Percentiles rank a stretch among this genome's conserved stretches.
These are phyloP conservation scores for Paraconiothyrium brasiliense DNA, from an alignment of 2,329 filamentous ascomycete genomes.

Conservation along the genomic window DNA sequence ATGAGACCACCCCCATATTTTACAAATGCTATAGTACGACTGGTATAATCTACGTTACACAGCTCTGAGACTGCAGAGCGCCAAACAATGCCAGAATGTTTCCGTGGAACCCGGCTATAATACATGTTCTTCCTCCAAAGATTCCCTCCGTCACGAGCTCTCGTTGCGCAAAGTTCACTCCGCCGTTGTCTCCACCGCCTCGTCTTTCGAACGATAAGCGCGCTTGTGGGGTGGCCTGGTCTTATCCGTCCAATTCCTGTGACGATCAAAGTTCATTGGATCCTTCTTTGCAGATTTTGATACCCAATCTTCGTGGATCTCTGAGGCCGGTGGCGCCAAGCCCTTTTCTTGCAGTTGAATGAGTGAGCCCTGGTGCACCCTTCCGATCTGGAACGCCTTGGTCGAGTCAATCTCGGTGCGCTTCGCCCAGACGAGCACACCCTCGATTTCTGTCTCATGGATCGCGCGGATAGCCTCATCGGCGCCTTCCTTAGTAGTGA, in stretches of 20 bases:
- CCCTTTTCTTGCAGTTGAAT: constrained; percentile 28
- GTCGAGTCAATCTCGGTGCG: constrained; percentile 7
- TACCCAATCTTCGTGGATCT: constrained; percentile 27
- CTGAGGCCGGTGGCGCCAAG: constrained; percentile 19
- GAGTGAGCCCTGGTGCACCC: constrained; percentile 22
- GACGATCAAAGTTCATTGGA: constrained; percentile 8
- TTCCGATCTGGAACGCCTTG: constrained; percentile 29
- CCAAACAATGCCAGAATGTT: neutral
- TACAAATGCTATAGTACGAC: neutral
- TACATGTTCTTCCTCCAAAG: neutral
- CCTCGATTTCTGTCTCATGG: constrained; percentile 27
- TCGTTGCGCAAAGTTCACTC: neutral
- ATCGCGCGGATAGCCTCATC: constrained; percentile 27
- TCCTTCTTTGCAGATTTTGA: constrained; percentile 11
- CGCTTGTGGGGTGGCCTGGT: neutral
- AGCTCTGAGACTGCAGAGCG: neutral
- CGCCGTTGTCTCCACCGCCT: neutral
- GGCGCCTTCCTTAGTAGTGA: constrained; percentile 34
- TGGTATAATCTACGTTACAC: neutral
- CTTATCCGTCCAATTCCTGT: neutral
- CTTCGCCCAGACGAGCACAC: constrained; percentile 19
- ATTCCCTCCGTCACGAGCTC: neutral
- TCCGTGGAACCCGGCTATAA: neutral
- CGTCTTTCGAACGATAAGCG: neutral
- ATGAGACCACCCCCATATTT: neutral